Conservation (phyloP, 768 basidiomycete genomes). For the Xanthoconium stramineum region DNA sequence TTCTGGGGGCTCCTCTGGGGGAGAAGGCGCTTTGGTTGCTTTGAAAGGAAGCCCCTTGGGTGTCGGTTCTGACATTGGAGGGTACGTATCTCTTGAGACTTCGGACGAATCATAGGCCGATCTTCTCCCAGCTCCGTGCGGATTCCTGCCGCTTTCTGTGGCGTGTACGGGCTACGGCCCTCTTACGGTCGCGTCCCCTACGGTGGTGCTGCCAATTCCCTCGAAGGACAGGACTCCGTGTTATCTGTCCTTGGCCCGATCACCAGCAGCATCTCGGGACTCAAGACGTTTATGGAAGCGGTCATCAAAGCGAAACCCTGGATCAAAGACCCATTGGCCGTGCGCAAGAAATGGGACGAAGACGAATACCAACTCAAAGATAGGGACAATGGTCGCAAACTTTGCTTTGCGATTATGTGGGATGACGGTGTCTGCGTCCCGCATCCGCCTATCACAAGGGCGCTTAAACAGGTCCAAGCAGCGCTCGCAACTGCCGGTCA, state of each 20-base stretch:
- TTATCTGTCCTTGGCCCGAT: conserved; percentile 76
- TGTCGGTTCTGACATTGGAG: conserved; percentile 79
- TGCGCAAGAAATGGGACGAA: conserved; percentile 60
- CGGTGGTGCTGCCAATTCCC: conserved; percentile 57
- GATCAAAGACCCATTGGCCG: conserved; percentile 58
- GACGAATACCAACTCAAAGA: conserved; percentile 55
- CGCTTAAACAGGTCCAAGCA: conserved; percentile 50
- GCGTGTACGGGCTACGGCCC: conserved; percentile 68
- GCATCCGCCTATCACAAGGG: conserved; percentile 63
- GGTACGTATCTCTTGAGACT: conserved; percentile 38
- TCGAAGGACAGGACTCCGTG: conserved; percentile 70
- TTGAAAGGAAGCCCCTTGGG: conserved; percentile 48
- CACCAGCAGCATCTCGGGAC: conserved; percentile 50
- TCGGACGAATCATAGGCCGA: not conserved
- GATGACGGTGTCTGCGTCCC: conserved; percentile 60
- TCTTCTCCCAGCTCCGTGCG: conserved; percentile 54
- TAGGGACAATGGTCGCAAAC: conserved; percentile 47
- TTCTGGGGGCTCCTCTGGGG: conserved; percentile 80
- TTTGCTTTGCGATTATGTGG: conserved; percentile 65
- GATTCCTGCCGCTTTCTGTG: conserved; percentile 65
- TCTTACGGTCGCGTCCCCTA: conserved; percentile 72
- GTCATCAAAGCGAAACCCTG: conserved; percentile 62
- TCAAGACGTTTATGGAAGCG: conserved; percentile 64
- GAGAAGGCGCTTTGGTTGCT: conserved; percentile 75
- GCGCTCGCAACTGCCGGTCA: conserved; percentile 64